A percentile compares a stretch with the other conserved stretches of the same genome.
These are phyloP conservation scores for Penicillium psychrofluorescens DNA, from an alignment of 495 filamentous ascomycete species.

Conservation along the genomic window DNA sequence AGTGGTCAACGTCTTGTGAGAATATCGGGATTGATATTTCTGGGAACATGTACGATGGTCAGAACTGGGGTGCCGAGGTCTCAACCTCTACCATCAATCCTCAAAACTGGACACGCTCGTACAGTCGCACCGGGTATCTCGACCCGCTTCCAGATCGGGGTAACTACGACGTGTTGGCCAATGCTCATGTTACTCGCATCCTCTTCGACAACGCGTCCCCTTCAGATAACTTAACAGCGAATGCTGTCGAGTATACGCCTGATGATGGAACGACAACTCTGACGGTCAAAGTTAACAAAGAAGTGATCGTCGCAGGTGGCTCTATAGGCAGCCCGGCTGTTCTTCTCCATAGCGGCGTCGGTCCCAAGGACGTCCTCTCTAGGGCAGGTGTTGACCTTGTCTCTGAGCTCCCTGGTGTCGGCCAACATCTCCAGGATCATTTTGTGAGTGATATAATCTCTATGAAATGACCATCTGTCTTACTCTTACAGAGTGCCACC, in stretches of 20 bases:
- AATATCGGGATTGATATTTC: constrained; percentile 20
- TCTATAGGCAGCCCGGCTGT: constrained; percentile 50
- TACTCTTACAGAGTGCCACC: constrained; percentile 19
- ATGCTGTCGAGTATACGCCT: constrained; percentile 22
- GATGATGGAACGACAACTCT: constrained; percentile 18
- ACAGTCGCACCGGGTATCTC: constrained; percentile 29
- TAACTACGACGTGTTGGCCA: constrained; percentile 38
- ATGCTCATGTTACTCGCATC: constrained; percentile 37
- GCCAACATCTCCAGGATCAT: constrained; percentile 45
- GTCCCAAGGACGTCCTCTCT: constrained; percentile 29
- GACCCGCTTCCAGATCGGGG: constrained; percentile 28
- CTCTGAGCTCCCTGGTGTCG: constrained; percentile 43
- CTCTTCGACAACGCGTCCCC: constrained; percentile 24
- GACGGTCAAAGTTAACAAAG: constrained; percentile 33
- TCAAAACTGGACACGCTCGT: constrained; percentile 26
- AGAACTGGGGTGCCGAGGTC: constrained; percentile 22
- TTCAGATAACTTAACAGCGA: constrained; percentile 17
- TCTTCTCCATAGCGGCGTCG: constrained; percentile 41
- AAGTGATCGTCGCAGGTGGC: constrained; percentile 51
- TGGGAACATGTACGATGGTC: constrained; percentile 23
- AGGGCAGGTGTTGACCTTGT: constrained; percentile 28
- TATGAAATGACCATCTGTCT: neutral
- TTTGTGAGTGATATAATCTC: constrained; percentile 15
- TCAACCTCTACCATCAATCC: constrained; percentile 28
- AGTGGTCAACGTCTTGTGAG: constrained; percentile 17